Evolutionary conservation across 352 stramenopile genomes (phyloP).

Genomic region (Phytopythium litorale): DNA sequence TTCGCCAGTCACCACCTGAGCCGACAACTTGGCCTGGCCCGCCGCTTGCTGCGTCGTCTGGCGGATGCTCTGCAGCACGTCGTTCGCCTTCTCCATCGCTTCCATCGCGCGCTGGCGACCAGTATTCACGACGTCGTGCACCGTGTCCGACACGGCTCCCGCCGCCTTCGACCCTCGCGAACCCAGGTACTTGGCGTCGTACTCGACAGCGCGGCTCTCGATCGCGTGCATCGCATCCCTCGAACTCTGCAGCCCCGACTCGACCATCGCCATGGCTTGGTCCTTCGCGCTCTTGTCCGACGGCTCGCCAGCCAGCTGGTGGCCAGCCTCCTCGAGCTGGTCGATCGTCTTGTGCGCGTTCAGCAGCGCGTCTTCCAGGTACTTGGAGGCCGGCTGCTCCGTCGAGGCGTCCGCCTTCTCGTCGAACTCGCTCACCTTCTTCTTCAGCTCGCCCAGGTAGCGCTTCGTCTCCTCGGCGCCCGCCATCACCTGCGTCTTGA

Average conservation of each 20-base stretch:
- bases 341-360: constrained; percentile 28
- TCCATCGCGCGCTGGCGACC: constrained; percentile 57
- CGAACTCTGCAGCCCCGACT: constrained; percentile 39
- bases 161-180: constrained; percentile 20
- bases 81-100: constrained; percentile 47
- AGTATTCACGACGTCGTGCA: constrained; percentile 48
- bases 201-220: constrained; percentile 38
- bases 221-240: constrained; percentile 34
- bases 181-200: constrained; percentile 51
- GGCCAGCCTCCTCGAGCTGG: constrained; percentile 20
- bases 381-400: constrained; percentile 57
- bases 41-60: constrained; percentile 38
- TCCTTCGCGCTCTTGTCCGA: constrained; percentile 30
- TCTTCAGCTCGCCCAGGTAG: constrained; percentile 8
- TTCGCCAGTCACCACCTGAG: constrained; percentile 40
- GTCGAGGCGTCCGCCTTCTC: constrained; percentile 74
- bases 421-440: constrained; percentile 41
- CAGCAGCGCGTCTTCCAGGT: constrained; percentile 36
- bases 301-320: constrained; percentile 31
- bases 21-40: constrained; percentile 17
- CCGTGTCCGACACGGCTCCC: constrained; percentile 9
- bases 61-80: constrained; percentile 42
- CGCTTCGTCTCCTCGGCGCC: constrained; percentile 8
- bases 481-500: constrained; percentile 6
- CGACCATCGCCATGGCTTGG: constrained; percentile 35